Percentiles rank a stretch among this genome's conserved stretches.
Evolutionary conservation across 768 basidiomycete species (phyloP).

Genomic region (Amanita rimosa): DNA sequence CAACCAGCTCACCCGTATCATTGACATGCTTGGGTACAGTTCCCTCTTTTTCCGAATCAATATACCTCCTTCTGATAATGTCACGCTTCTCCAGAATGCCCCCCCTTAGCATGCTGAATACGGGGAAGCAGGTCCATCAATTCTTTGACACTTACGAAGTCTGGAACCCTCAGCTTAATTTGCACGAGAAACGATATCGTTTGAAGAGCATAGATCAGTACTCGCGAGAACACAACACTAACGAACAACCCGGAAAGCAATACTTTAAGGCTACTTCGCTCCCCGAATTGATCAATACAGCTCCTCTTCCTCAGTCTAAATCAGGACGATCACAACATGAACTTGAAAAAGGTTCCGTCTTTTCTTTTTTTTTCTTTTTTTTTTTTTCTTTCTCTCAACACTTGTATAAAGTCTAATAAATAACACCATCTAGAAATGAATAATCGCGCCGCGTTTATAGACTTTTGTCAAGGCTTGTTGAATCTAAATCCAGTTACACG

Average conservation of each 20-base stretch:
- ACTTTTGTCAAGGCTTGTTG: conserved; percentile 91
- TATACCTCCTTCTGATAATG: neutral
- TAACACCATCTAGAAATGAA: conserved; percentile 68
- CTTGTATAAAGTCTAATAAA: neutral
- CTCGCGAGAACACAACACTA: conserved; percentile 86
- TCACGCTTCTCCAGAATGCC: conserved; percentile 52
- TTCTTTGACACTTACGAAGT: conserved; percentile 76
- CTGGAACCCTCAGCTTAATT: conserved; percentile 53
- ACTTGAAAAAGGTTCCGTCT: conserved; percentile 63
- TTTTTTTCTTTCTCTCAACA: no score
- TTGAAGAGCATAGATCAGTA: conserved; percentile 93
- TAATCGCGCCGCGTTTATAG: conserved; percentile 90
- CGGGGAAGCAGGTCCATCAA: conserved; percentile 88
- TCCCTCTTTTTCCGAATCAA: no score
- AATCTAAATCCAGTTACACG: conserved; percentile 91
- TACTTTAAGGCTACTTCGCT: conserved; percentile 93
- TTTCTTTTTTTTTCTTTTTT: no score
- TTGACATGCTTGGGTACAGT: conserved; percentile 91
- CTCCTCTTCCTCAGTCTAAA: conserved; percentile 85
- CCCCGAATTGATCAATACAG: conserved; percentile 92
- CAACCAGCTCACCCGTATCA: conserved; percentile 93
- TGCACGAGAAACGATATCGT: conserved; percentile 74
- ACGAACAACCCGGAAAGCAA: conserved; percentile 97
- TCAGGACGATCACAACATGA: conserved; percentile 67
- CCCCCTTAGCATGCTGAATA: conserved; percentile 87